phyloP scores from a whole-genome alignment of 345 rosid species.

The Brassica cretica region DNA sequence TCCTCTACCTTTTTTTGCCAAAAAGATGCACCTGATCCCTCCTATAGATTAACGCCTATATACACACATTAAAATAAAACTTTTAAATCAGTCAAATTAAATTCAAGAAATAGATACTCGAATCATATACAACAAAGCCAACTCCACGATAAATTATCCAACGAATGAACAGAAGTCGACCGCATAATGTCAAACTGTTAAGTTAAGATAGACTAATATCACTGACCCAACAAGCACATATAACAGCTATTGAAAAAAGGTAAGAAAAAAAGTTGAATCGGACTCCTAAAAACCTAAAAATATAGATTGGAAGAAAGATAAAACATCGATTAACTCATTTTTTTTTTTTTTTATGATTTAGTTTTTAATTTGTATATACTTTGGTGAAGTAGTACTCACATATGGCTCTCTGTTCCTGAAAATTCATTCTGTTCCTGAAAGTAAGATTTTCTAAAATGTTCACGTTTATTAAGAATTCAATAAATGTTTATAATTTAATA shows the following conservation, averaged over 20 bases:
- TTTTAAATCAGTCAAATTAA: not conserved
- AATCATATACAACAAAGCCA: not conserved
- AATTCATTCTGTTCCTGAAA: too few relatives aligned
- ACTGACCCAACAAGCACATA: conserved; percentile 32
- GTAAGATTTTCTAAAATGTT: too few relatives aligned
- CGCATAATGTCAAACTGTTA: not conserved
- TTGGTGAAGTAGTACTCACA: not conserved
- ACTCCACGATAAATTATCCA: not conserved
- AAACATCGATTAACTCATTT: not conserved
- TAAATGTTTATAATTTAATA: too few relatives aligned
- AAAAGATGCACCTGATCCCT: conserved; percentile 30
- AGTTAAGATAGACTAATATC: conserved; percentile 9
- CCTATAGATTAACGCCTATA: not conserved
- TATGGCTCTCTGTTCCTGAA: not conserved
- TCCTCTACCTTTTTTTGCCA: not conserved
- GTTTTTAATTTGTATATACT: not conserved
- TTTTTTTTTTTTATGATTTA: not conserved
- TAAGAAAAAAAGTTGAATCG: not conserved
- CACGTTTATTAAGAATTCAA: too few relatives aligned
- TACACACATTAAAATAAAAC: not conserved
- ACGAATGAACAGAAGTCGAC: not conserved
- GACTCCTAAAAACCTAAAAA: not conserved
- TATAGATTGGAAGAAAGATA: not conserved
- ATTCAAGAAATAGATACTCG: not conserved
- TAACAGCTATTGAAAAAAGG: conserved; percentile 24